Percentiles rank a stretch among this genome's conserved stretches.
These are phyloP conservation scores for Flagelloscypha sp. DNA, from an alignment of 768 basidiomycete genomes.

Conservation along the genomic window DNA sequence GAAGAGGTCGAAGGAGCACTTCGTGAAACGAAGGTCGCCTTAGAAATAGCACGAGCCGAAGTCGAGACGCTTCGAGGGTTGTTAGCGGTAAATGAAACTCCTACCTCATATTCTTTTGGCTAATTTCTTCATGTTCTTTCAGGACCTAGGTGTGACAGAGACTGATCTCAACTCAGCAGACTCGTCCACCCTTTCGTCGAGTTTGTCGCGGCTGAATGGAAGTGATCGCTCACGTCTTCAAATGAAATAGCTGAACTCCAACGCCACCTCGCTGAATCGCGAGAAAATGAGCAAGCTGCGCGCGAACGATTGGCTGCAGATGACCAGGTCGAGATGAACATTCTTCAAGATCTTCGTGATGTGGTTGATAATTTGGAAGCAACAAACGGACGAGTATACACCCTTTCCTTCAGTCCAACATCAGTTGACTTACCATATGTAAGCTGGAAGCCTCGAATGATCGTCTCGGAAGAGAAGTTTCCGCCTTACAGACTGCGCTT, in stretches of 20 bases:
- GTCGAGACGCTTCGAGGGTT: conserved; percentile 63
- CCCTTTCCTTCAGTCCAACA: too few relatives aligned
- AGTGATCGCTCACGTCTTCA: conserved; percentile 43
- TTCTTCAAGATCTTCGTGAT: conserved; percentile 17
- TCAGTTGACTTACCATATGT: too few relatives aligned
- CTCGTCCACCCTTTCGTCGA: conserved; percentile 42
- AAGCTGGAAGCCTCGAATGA: too few relatives aligned
- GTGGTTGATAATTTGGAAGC: conserved; percentile 21
- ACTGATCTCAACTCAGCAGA: too few relatives aligned
- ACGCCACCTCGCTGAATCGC: conserved; percentile 34
- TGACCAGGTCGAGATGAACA: too few relatives aligned
- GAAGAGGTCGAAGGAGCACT: conserved; percentile 89
- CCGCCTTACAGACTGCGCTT: conserved; percentile 19
- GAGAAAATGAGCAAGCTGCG: conserved; percentile 16
- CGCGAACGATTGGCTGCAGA: conserved; percentile 12
- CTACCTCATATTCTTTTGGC: neutral
- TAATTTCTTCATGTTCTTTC: too few relatives aligned
- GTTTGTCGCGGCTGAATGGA: conserved; percentile 37
- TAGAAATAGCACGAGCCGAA: conserved; percentile 87
- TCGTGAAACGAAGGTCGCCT: conserved; percentile 74
- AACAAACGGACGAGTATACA: too few relatives aligned
- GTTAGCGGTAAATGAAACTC: conserved; percentile 53
- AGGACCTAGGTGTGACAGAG: too few relatives aligned
- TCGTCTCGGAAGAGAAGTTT: too few relatives aligned
- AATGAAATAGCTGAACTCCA: conserved; percentile 52